Evolutionary conservation across 139 green algal species (phyloP).

Genomic region (Gonium pectorale): DNA sequence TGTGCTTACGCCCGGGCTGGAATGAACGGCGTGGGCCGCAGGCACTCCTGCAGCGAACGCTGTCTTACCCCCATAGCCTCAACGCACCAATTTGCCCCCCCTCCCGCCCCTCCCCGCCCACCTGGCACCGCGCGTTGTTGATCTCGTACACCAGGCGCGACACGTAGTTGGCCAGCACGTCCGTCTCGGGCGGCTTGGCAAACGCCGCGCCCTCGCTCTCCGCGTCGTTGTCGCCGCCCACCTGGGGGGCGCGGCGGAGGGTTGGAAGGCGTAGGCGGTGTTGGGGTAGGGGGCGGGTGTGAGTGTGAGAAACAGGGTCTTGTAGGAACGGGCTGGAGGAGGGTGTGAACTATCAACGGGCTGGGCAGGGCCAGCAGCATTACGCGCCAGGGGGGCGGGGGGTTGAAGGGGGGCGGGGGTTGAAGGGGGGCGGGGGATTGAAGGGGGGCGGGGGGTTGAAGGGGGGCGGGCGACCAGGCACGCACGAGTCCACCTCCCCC

Average conservation of each 20-base stretch:
- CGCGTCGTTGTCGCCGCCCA: constrained; percentile 15
- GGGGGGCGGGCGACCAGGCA: too few relatives aligned
- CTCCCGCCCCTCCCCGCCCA: not conserved
- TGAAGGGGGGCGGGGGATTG: not conserved
- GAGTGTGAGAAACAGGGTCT: not conserved
- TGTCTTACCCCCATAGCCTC: not conserved
- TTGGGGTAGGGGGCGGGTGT: not conserved
- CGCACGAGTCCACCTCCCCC: too few relatives aligned
- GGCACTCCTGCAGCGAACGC: too few relatives aligned
- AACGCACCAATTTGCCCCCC: not conserved
- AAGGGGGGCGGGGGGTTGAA: not conserved
- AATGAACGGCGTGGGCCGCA: too few relatives aligned
- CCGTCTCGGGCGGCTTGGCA: constrained; percentile 29
- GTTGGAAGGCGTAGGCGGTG: too few relatives aligned
- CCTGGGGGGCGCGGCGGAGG: not conserved
- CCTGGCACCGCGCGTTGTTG: constrained; percentile 26
- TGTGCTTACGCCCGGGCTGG: too few relatives aligned
- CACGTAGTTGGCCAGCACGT: constrained; percentile 43
- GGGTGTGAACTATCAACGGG: too few relatives aligned
- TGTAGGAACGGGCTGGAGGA: too few relatives aligned
- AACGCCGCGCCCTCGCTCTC: not conserved
- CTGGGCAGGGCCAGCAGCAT: too few relatives aligned
- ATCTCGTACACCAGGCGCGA: constrained; percentile 33
- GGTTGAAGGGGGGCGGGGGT: too few relatives aligned
- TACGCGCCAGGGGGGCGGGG: too few relatives aligned